These are phyloP conservation scores for Volvox reticuliferus DNA, from an alignment of 139 green algal genomes.

Conservation along the genomic window DNA sequence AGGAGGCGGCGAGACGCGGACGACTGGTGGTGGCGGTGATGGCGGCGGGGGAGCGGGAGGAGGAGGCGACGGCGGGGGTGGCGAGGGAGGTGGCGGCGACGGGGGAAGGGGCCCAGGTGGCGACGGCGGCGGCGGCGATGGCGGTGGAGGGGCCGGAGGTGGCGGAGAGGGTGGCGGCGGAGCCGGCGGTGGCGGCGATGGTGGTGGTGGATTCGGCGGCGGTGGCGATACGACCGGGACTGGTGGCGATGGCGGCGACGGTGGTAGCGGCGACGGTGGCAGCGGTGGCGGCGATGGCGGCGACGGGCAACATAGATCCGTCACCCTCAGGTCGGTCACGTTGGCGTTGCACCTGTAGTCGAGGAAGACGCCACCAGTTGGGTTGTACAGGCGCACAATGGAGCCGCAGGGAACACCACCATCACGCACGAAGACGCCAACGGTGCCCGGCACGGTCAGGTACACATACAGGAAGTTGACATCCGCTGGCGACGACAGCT, in stretches of 20 bases:
- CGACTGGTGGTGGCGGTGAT: neutral
- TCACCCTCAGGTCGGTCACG: neutral
- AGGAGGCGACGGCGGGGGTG: neutral
- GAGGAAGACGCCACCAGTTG: neutral
- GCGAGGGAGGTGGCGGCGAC: neutral
- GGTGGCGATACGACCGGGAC: neutral
- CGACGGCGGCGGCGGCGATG: neutral
- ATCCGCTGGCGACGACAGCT: neutral
- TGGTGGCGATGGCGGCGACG: neutral
- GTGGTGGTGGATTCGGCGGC: neutral
- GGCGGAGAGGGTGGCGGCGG: slow-evolving; percentile 9
- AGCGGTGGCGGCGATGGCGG: slow-evolving; percentile 1
- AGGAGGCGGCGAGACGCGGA: neutral
- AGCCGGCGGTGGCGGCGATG: neutral
- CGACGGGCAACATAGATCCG: slow-evolving; percentile 28
- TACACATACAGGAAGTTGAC: neutral
- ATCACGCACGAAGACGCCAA: slow-evolving; percentile 3
- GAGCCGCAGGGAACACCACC: slow-evolving; percentile 26
- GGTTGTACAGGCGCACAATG: slow-evolving; percentile 26
- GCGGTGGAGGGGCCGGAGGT: neutral
- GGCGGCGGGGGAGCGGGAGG: neutral
- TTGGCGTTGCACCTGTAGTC: neutral
- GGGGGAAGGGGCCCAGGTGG: neutral
- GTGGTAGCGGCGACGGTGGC: neutral
- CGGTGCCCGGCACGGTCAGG: neutral